Evolutionary conservation across 2,329 filamentous ascomycete species (phyloP).

Genomic region (Thelonectria olida): DNA sequence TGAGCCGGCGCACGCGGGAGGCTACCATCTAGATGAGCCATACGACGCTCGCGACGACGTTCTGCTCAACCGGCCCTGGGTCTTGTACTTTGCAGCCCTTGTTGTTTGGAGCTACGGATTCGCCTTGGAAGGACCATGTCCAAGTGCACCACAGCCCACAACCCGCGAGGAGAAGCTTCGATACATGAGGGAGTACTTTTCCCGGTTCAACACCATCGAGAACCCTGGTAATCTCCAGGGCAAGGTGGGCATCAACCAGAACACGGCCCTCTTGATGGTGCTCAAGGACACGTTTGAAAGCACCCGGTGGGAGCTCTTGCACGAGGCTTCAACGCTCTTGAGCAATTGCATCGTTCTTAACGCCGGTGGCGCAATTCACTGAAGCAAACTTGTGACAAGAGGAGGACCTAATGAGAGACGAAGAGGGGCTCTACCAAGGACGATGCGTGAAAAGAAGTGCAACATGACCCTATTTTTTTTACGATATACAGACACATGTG

Average conservation of each 20-base stretch:
- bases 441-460: neutral
- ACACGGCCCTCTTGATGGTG: conserved; percentile 82
- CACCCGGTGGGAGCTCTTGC: conserved; percentile 89
- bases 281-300: conserved; percentile 83
- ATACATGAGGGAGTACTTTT: conserved; percentile 84
- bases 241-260: conserved; percentile 81
- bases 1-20: conserved; percentile 48
- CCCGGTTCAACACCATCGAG: conserved; percentile 74
- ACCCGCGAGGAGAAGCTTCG: conserved; percentile 72
- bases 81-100: conserved; percentile 89
- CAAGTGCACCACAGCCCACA: conserved; percentile 59
- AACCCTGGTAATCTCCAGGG: conserved; percentile 81
- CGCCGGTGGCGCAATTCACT: conserved; percentile 42
- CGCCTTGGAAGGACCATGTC: conserved; percentile 83
- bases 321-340: conserved; percentile 84
- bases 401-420: neutral
- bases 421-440: neutral
- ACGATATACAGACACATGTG: conserved; percentile 12
- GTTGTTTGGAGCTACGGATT: conserved; percentile 97
- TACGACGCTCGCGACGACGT: conserved; percentile 91
- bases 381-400: conserved; percentile 4
- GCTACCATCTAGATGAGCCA: conserved; percentile 54
- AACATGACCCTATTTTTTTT: conserved; percentile 10
- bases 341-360: conserved; percentile 76
- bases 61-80: conserved; percentile 91